Evolutionary conservation across 2,329 filamentous ascomycete genomes (phyloP).

Genomic region (Fusarium sp.): DNA sequence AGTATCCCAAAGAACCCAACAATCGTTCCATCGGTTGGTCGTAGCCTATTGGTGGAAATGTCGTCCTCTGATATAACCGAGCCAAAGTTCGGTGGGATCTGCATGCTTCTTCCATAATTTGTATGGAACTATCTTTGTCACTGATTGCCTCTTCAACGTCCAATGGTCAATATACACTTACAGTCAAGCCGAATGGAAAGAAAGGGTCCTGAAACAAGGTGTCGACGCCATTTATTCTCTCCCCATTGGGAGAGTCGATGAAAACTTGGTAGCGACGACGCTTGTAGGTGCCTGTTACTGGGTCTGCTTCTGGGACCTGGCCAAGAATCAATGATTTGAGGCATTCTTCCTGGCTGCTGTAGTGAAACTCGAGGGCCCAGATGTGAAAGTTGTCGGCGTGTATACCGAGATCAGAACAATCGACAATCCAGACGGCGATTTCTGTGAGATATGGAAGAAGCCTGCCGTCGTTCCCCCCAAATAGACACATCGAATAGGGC

Average conservation of each 20-base stretch:
- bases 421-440: neutral
- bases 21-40: neutral
- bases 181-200: neutral
- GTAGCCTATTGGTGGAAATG: neutral
- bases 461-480: slow-evolving; percentile 3
- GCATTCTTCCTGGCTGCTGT: neutral
- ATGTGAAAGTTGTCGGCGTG: neutral
- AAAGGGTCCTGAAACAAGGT: neutral
- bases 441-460: slow-evolving; percentile 6
- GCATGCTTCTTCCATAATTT: neutral
- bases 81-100: slow-evolving; percentile 1
- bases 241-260: slow-evolving; percentile 5
- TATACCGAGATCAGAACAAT: neutral
- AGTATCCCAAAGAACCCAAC: neutral
- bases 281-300: neutral
- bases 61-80: neutral
- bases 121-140: neutral
- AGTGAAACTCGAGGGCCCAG: slow-evolving; percentile 13
- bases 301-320: neutral
- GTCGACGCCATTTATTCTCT: slow-evolving; percentile 6
- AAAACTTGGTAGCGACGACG: neutral
- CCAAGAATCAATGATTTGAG: neutral
- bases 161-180: neutral
- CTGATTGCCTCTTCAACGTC: no score
- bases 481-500: slow-evolving; percentile 6